Percentiles rank a stretch among this genome's conserved stretches.
phyloP scores from a whole-genome alignment of 176 grass and related monocot species.

The Secale cereale region DNA sequence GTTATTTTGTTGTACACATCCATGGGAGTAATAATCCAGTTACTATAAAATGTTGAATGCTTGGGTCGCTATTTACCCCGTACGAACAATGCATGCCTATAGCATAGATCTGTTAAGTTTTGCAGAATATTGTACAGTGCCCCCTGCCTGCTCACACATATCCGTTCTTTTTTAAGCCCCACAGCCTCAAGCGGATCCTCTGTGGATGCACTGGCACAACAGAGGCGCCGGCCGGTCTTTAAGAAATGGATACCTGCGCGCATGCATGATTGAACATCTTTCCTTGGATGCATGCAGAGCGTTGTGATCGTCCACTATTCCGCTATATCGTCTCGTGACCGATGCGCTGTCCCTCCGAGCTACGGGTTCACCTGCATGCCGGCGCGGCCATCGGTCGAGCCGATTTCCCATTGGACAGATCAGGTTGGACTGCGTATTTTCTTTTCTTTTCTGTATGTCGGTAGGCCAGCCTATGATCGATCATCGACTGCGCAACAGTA shows the following conservation, averaged over 20 bases:
- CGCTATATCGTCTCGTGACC: neutral
- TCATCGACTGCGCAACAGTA: neutral
- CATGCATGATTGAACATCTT: neutral
- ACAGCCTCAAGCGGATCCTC: neutral
- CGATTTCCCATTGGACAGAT: no score
- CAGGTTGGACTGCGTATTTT: neutral
- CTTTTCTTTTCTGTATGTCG: neutral
- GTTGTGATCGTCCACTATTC: slow-evolving; percentile 20
- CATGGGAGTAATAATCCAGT: neutral
- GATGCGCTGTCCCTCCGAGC: slow-evolving; percentile 33
- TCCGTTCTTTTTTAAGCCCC: slow-evolving; percentile 25
- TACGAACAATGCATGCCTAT: neutral
- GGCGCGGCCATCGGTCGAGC: neutral
- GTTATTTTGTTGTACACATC: neutral
- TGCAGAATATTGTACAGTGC: slow-evolving; percentile 24
- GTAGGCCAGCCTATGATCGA: neutral
- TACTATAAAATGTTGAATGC: neutral
- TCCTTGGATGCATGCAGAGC: slow-evolving; percentile 24
- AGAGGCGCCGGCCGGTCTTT: neutral
- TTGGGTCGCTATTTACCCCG: neutral
- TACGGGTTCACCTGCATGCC: neutral
- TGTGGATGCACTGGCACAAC: slow-evolving; percentile 3
- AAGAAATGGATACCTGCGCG: slow-evolving; percentile 23
- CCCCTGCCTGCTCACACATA: neutral
- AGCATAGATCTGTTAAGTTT: neutral